These are phyloP conservation scores for Talaromyces sp. DNA, from an alignment of 2,329 filamentous ascomycete genomes.

Conservation along the genomic window DNA sequence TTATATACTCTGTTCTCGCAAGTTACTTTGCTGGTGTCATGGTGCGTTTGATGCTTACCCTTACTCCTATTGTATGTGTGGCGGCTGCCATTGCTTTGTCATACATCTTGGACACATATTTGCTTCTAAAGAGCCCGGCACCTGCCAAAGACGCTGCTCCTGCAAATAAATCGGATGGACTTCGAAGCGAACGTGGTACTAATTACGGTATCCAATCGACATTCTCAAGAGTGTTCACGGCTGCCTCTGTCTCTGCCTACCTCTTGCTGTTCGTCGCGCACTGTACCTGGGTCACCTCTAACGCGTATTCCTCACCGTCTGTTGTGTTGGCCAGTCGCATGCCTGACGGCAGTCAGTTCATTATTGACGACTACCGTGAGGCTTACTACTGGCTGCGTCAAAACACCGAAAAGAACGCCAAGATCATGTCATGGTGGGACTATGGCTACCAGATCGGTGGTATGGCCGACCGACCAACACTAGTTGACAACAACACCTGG, in stretches of 20 bases:
- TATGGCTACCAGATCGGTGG: conserved; percentile 99
- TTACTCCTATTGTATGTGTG: conserved; percentile 94
- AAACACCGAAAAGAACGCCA: conserved; percentile 90
- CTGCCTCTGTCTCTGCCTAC: conserved; percentile 69
- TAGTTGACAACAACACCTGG: conserved; percentile 99
- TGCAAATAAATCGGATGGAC: conserved; percentile 42
- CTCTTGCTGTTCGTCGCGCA: conserved; percentile 91
- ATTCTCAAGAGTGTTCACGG: conserved; percentile 74
- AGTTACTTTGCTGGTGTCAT: conserved; percentile 99
- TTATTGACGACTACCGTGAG: conserved; percentile 98
- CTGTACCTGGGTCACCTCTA: conserved; percentile 99
- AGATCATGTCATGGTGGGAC: conserved; percentile 99
- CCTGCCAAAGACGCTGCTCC: conserved; percentile 56
- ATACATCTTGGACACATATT: conserved; percentile 80
- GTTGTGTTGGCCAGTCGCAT: conserved; percentile 89
- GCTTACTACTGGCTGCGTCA: conserved; percentile 99
- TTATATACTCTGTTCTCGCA: conserved; percentile 93
- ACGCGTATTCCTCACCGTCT: conserved; percentile 96
- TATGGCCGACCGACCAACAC: conserved; percentile 94
- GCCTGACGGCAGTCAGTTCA: conserved; percentile 93
- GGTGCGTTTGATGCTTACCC: conserved; percentile 96
- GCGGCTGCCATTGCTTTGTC: conserved; percentile 86
- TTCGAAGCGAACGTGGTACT: conserved; percentile 69
- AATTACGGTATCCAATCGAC: conserved; percentile 78
- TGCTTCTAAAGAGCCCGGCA: conserved; percentile 50